Evolutionary conservation across 495 filamentous ascomycete species (phyloP), one percentile per base, ranked within the genome.

Genomic region (Podospora australis): DNA sequence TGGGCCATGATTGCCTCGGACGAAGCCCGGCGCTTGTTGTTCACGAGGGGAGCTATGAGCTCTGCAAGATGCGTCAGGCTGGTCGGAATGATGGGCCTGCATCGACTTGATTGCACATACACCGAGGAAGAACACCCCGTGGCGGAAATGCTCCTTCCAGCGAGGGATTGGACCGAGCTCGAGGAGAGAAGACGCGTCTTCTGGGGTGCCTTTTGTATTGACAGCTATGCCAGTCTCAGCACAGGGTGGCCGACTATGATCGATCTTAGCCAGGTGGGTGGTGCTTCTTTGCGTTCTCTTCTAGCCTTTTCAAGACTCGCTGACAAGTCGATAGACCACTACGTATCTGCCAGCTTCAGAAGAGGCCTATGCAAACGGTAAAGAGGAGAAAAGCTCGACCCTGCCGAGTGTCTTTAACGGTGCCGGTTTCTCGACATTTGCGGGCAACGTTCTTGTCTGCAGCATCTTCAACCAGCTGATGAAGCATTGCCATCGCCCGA

Each of bases 151-250:
- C 34, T 78, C 1, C 35, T 58, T 5, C 62, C 69, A 0, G 56
- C 74, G 1, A 54, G 57, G 29, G 60, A 60, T 46, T 77, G 75
- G 73, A 51, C 49, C 6, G 75, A 79, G 41, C 53, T 71, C 7
- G 76, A 80, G 58, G 74, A 78, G 52, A 65, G 75, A 14, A 63
- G 77, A 6, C 51, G 77, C 8, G 49, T 70, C 4, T 79, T 79
- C 46, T 80, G 76, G 77, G 69, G 63, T 7, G 60, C 70, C 1
- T 79, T 75, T 38, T 65, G 66, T 19, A 67, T 78, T 20, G 76
- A 80, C 49, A 61, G 67, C 16, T 75, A 75, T 39, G 65, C 60
- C 16, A 67, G 60, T 44, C 67, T 73, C 36, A 71, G 68, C 17
- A 73, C 71, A 2, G 72, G 71, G 1, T 77, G 71, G 71, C 68